Evolutionary conservation across 106 monocot species (phyloP), one percentile per base, ranked within the genome.

Genomic region (Gastrodia elata): DNA sequence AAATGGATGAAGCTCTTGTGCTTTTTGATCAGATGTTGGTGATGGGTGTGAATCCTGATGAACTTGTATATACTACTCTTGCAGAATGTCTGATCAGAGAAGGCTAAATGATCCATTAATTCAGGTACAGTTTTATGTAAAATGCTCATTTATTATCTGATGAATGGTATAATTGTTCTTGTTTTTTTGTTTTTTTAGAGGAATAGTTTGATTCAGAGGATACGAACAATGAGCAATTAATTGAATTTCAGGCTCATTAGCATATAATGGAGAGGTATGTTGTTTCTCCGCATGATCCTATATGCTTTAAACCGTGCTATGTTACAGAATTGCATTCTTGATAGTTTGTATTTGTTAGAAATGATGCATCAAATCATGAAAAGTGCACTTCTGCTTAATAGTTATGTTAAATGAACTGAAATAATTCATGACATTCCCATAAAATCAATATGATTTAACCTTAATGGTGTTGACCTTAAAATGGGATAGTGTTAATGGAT

Each of bases 11-110:
- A 77, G 86, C 89, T 16, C 73, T 64, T 42, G 77, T 75, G 77
- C 68, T 90, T 1, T 82, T 83, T 77, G 74, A 77, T 33, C 77
- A 67, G 75, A 90, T 90, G 86, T 25, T 90, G 41, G 74, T 76
- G 15, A 80, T 84, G 38, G 82, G 86, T 34, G 15, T 87, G 65
- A 77, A 25, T 22, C 85, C 85, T 67, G 82, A 86, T 79, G 32
- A 39, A 39, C 24, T 79, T 39, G 3, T 82, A 32, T 22, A 38
- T 30, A 71, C 26, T 64, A 39, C 71, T 34, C 71, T 82, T 41
- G 75, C 46, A 18, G 65, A 77, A 68, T 74, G 33, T 58, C 71
- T 76, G 71, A 18, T 13, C 18, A 48, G 70, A 56, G 39, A 72
- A 64, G 72, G 58, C 38, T 26, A 69, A 52, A 22, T 22, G 52